These are phyloP conservation scores for Pholiota molesta DNA, from an alignment of 768 basidiomycete species.

Conservation along the genomic window DNA sequence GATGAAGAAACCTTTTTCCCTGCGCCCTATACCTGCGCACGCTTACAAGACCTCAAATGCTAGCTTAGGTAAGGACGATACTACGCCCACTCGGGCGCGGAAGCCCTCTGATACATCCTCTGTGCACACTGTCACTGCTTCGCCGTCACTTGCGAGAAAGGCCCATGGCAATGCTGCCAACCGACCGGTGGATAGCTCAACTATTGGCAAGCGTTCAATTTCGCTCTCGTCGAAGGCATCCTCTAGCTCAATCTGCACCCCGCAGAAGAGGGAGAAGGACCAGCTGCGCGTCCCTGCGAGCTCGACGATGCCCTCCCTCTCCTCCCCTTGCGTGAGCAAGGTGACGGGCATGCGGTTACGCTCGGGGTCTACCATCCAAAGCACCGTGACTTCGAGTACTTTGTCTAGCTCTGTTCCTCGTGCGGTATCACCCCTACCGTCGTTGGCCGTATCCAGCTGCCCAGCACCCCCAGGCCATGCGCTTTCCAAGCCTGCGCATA, in stretches of 20 bases:
- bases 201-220: constrained; percentile 19
- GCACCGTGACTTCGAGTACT: constrained; percentile 3
- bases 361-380: constrained; percentile 13
- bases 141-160: constrained; percentile 25
- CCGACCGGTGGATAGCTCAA: constrained; percentile 7
- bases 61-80: constrained; percentile 18
- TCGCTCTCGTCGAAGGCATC: constrained; percentile 25
- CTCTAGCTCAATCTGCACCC: constrained; percentile 11
- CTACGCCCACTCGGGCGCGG: constrained; percentile 30
- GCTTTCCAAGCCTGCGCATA: constrained; percentile 10
- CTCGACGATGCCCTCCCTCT: constrained; percentile 34
- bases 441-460: background rate
- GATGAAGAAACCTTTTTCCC: constrained; percentile 47
- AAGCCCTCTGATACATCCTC: constrained; percentile 57
- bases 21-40: constrained; percentile 45
- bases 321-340: constrained; percentile 13
- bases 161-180: constrained; percentile 10
- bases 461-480: background rate
- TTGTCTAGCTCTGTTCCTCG: background rate
- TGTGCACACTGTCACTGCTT: constrained; percentile 46
- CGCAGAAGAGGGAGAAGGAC: constrained; percentile 19
- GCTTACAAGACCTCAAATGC: constrained; percentile 25
- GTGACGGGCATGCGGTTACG: constrained; percentile 18
- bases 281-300: constrained; percentile 30
- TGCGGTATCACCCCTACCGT: background rate